phyloP scores from a whole-genome alignment of 2,329 filamentous ascomycete species.

The Lachnellula willkommii region DNA sequence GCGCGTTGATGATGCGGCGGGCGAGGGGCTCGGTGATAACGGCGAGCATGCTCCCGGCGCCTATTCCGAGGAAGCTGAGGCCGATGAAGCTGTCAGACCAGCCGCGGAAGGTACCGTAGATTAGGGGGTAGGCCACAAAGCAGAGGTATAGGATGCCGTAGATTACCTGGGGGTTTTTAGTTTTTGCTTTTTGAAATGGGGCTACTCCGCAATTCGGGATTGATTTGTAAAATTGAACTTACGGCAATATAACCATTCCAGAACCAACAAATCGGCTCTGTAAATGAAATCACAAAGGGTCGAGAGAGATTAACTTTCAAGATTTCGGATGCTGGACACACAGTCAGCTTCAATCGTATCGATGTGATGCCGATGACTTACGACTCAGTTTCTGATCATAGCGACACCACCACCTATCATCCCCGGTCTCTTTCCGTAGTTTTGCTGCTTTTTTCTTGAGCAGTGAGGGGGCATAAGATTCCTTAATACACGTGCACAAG shows the following conservation, averaged over 20 bases:
- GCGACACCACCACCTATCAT: slow-evolving; percentile 70
- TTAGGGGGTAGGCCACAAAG: slow-evolving; percentile 84
- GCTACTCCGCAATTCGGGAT: background rate
- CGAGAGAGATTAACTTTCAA: slow-evolving; percentile 71
- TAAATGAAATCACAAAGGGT: slow-evolving; percentile 70
- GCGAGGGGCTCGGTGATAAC: slow-evolving; percentile 65
- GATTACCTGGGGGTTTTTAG: slow-evolving; percentile 44
- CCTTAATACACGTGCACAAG: slow-evolving; percentile 56
- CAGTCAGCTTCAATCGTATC: slow-evolving; percentile 13
- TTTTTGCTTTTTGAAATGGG: background rate
- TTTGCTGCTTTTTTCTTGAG: slow-evolving; percentile 61
- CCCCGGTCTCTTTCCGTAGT: slow-evolving; percentile 61
- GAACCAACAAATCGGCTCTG: slow-evolving; percentile 74
- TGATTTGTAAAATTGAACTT: slow-evolving; percentile 5
- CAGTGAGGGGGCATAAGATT: slow-evolving; percentile 72
- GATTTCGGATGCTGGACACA: slow-evolving; percentile 54
- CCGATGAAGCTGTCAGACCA: slow-evolving; percentile 72
- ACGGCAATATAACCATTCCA: slow-evolving; percentile 62
- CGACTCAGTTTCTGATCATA: slow-evolving; percentile 60
- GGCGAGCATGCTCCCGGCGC: slow-evolving; percentile 57
- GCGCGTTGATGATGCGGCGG: slow-evolving; percentile 70
- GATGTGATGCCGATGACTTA: slow-evolving; percentile 13
- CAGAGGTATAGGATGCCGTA: slow-evolving; percentile 86
- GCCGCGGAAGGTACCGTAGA: slow-evolving; percentile 67
- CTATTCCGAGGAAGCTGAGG: slow-evolving; percentile 69